These are phyloP conservation scores for Hericium rajendrae DNA, from an alignment of 768 basidiomycete species.

Conservation along the genomic window DNA sequence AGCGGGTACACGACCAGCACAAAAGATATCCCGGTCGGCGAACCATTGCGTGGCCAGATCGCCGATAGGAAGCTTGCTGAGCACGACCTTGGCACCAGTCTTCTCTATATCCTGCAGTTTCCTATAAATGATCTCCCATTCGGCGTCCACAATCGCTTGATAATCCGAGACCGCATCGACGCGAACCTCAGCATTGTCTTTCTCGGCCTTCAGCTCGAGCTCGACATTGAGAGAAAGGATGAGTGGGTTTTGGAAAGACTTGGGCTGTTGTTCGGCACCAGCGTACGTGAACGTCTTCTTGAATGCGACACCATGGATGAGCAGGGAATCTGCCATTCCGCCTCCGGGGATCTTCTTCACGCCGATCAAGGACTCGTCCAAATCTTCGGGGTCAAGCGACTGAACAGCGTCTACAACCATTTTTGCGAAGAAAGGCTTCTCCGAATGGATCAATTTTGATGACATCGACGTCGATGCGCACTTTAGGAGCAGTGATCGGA, in stretches of 20 bases:
- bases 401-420: constrained; percentile 98
- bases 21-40: constrained; percentile 97
- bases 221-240: constrained; percentile 95
- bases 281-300: constrained; percentile 99
- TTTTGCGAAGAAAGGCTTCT: constrained; percentile 97
- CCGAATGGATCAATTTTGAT: constrained; percentile 96
- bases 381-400: constrained; percentile 83
- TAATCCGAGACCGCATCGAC: constrained; percentile 97
- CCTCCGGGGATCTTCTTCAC: constrained; percentile 98
- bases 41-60: constrained; percentile 99
- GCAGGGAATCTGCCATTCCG: constrained; percentile 90
- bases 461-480: constrained; percentile 99
- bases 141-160: constrained; percentile 98
- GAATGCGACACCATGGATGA: constrained; percentile 90
- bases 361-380: constrained; percentile 93
- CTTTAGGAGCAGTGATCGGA: constrained; percentile 90
- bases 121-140: constrained; percentile 99
- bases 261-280: constrained; percentile 98
- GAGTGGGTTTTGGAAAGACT: constrained; percentile 80
- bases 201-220: constrained; percentile 96
- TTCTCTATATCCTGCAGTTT: constrained; percentile 94
- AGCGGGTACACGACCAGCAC: constrained; percentile 88
- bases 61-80: constrained; percentile 97
- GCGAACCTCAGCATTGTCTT: constrained; percentile 97
- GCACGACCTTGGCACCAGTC: constrained; percentile 93